phyloP scores from a whole-genome alignment of 768 basidiomycete species.

The Crucibulum laeve region DNA sequence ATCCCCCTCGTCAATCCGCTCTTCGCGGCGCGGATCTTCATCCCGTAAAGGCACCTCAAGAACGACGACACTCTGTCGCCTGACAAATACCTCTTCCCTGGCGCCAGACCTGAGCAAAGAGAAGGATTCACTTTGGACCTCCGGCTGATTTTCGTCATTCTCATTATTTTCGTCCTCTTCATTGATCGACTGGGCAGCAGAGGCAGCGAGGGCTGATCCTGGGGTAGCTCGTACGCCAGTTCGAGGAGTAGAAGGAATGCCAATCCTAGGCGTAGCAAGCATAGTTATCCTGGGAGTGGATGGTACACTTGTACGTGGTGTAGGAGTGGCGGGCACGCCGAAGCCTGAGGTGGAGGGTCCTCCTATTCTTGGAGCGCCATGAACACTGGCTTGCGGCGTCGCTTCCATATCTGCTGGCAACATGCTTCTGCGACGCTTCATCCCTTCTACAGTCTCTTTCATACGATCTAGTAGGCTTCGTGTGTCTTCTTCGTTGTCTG shows the following conservation, averaged over 20 bases:
- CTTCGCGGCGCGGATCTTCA: not conserved
- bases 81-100: slow-evolving; percentile 8
- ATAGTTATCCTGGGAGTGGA: not conserved
- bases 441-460: slow-evolving; percentile 43
- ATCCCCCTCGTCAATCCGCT: not conserved
- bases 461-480: slow-evolving; percentile 40
- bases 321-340: not conserved
- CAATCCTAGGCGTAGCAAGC: not conserved
- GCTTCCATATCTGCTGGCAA: slow-evolving; percentile 13
- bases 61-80: slow-evolving; percentile 2
- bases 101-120: slow-evolving; percentile 16
- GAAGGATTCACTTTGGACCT: slow-evolving; percentile 10
- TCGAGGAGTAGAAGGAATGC: slow-evolving; percentile 5
- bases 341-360: slow-evolving; percentile 4
- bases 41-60: not conserved
- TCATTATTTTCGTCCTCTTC: slow-evolving; percentile 3
- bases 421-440: slow-evolving; percentile 40
- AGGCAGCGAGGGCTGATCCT: slow-evolving; percentile 2
- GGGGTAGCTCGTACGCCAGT: slow-evolving; percentile 5
- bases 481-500: slow-evolving; percentile 32
- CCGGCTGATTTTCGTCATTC: not conserved
- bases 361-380: slow-evolving; percentile 16
- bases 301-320: not conserved
- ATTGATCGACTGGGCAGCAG: too few species aligned
- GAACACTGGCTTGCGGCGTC: not conserved